Conservation (phyloP, 371 early-diverging fungal species). For the Blastocladiella emersonii region DNA sequence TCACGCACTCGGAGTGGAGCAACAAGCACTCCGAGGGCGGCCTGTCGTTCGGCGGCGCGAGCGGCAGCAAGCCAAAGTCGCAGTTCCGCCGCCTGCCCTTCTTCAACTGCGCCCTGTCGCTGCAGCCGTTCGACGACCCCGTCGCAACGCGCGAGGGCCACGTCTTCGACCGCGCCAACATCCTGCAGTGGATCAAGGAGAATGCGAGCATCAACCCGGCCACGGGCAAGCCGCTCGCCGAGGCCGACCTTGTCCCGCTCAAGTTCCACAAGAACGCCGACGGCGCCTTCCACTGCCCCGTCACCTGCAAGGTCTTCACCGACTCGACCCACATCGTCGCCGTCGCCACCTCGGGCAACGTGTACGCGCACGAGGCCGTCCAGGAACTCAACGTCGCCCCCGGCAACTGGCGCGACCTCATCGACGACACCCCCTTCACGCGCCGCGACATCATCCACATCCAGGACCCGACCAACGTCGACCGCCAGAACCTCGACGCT, state of each 20-base stretch:
- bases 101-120: slow-evolving; percentile 69
- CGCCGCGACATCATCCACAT: slow-evolving; percentile 74
- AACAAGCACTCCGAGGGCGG: slow-evolving; percentile 54
- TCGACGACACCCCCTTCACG: slow-evolving; percentile 68
- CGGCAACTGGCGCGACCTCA: slow-evolving; percentile 70
- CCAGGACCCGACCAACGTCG: slow-evolving; percentile 75
- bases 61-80: slow-evolving; percentile 17
- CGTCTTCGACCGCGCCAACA: slow-evolving; percentile 76
- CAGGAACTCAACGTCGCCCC: slow-evolving; percentile 72
- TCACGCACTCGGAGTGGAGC: slow-evolving; percentile 83
- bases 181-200: slow-evolving; percentile 73
- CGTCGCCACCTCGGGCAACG: slow-evolving; percentile 71
- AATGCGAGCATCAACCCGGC: slow-evolving; percentile 67
- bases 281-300: slow-evolving; percentile 43
- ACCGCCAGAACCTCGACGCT: slow-evolving; percentile 47
- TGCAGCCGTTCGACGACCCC: slow-evolving; percentile 75
- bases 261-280: slow-evolving; percentile 66
- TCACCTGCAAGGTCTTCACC: slow-evolving; percentile 73
- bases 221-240: slow-evolving; percentile 60
- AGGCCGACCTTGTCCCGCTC: slow-evolving; percentile 57
- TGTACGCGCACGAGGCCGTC: slow-evolving; percentile 74
- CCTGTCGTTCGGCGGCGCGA: slow-evolving; percentile 44
- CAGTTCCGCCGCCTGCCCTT: slow-evolving; percentile 62
- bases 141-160: slow-evolving; percentile 74
- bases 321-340: slow-evolving; percentile 84